Conservation (phyloP, 148 eudicot species). For the Oxyria digyna region DNA sequence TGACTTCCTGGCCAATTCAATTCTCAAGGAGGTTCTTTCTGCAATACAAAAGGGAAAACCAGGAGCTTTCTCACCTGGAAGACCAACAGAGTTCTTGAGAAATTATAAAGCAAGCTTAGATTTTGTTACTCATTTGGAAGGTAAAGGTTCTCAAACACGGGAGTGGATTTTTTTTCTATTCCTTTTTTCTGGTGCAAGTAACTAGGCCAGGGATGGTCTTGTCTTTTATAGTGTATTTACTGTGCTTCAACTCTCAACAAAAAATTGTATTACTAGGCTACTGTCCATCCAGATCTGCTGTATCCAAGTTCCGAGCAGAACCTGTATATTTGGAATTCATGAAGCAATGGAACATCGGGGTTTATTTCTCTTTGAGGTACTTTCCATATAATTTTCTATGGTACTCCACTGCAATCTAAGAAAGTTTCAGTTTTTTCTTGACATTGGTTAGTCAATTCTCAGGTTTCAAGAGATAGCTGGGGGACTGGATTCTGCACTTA, state of each 20-base stretch:
- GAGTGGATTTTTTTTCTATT: neutral
- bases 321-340: conserved; percentile 77
- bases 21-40: conserved; percentile 69
- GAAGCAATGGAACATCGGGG: conserved; percentile 97
- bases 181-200: neutral
- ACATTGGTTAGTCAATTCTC: conserved; percentile 9
- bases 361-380: conserved; percentile 90
- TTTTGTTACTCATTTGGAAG: conserved; percentile 83
- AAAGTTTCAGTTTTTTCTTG: neutral
- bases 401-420: neutral
- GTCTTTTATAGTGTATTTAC: neutral
- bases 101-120: conserved; percentile 84
- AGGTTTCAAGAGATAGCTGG: conserved; percentile 99
- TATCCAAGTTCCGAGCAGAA: conserved; percentile 69
- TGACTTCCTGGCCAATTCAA: conserved; percentile 90
- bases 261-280: conserved; percentile 64
- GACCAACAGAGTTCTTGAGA: conserved; percentile 79
- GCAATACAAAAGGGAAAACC: conserved; percentile 92
- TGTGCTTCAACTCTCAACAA: neutral
- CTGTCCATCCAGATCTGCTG: conserved; percentile 68
- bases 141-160: conserved; percentile 19
- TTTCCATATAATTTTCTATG: neutral
- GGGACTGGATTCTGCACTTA: conserved; percentile 77
- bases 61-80: conserved; percentile 95
- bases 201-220: neutral